Conservation (phyloP, 2,329 filamentous ascomycete genomes). For the Cryphonectria radicalis region DNA sequence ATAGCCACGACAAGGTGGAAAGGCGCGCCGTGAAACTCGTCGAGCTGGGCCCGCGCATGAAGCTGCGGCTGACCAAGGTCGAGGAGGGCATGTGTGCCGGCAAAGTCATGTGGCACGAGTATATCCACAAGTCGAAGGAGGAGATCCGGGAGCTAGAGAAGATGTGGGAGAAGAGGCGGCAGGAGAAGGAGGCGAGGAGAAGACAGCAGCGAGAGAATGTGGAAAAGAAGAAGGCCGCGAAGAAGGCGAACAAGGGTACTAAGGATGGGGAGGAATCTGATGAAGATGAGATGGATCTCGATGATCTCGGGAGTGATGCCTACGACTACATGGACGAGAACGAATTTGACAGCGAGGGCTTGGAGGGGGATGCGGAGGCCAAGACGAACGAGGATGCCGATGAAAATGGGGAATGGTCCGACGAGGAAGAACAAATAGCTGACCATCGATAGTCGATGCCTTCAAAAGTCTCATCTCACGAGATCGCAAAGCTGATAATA, state of each 20-base stretch:
- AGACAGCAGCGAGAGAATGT: constrained; percentile 88
- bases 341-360: constrained; percentile 56
- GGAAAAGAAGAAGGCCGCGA: constrained; percentile 74
- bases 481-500: not conserved
- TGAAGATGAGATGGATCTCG: constrained; percentile 40
- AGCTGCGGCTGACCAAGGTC: constrained; percentile 87
- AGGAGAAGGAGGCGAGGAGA: constrained; percentile 81
- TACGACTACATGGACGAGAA: constrained; percentile 49
- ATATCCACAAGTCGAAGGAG: constrained; percentile 79
- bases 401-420: constrained; percentile 56
- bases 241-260: constrained; percentile 37
- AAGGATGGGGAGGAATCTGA: constrained; percentile 46
- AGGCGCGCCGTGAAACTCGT: constrained; percentile 89
- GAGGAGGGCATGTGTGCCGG: constrained; percentile 91
- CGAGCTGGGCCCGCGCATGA: constrained; percentile 90
- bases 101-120: constrained; percentile 97
- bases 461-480: not conserved
- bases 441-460: constrained; percentile 17
- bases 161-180: constrained; percentile 76
- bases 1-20: constrained; percentile 65
- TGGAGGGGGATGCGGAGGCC: constrained; percentile 55
- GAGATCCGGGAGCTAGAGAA: constrained; percentile 81
- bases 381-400: constrained; percentile 55
- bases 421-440: constrained; percentile 49
- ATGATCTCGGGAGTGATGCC: constrained; percentile 43